Conservation (phyloP, 805 yeast species). For the Candida chilensis region DNA sequence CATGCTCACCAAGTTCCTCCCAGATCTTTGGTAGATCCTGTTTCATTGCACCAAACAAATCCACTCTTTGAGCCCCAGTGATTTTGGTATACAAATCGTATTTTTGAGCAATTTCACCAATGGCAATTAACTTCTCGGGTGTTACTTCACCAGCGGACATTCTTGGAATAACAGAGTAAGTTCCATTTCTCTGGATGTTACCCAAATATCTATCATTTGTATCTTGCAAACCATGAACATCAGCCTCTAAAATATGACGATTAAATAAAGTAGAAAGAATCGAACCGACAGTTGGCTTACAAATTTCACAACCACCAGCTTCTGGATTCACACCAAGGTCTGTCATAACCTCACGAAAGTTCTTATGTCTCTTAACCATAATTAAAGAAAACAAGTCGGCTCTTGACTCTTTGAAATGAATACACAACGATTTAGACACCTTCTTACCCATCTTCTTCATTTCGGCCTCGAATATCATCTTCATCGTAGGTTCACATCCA, state of each 20-base stretch:
- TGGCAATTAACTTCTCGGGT: slow-evolving; percentile 22
- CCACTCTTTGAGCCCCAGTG: slow-evolving; percentile 25
- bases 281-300: slow-evolving; percentile 25
- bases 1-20: slow-evolving; percentile 17
- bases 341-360: slow-evolving; percentile 17
- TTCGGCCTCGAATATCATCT: slow-evolving; percentile 20
- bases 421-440: slow-evolving; percentile 18
- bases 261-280: slow-evolving; percentile 21
- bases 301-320: slow-evolving; percentile 24
- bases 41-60: slow-evolving; percentile 21
- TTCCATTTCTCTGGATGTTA: slow-evolving; percentile 25
- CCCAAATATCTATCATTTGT: slow-evolving; percentile 25
- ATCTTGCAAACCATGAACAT: slow-evolving; percentile 23
- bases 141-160: slow-evolving; percentile 27
- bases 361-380: slow-evolving; percentile 18
- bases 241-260: slow-evolving; percentile 15
- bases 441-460: slow-evolving; percentile 22
- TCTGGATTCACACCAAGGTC: slow-evolving; percentile 13
- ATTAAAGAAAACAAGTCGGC: slow-evolving; percentile 21
- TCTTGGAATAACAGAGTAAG: slow-evolving; percentile 25
- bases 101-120: slow-evolving; percentile 19
- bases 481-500: slow-evolving; percentile 25
- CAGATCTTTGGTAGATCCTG: slow-evolving; percentile 19
- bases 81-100: slow-evolving; percentile 22
- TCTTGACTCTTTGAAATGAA: slow-evolving; percentile 21